These are phyloP conservation scores for Xylariomycetidae sp. DNA, from an alignment of 2,329 filamentous ascomycete genomes.

Conservation along the genomic window DNA sequence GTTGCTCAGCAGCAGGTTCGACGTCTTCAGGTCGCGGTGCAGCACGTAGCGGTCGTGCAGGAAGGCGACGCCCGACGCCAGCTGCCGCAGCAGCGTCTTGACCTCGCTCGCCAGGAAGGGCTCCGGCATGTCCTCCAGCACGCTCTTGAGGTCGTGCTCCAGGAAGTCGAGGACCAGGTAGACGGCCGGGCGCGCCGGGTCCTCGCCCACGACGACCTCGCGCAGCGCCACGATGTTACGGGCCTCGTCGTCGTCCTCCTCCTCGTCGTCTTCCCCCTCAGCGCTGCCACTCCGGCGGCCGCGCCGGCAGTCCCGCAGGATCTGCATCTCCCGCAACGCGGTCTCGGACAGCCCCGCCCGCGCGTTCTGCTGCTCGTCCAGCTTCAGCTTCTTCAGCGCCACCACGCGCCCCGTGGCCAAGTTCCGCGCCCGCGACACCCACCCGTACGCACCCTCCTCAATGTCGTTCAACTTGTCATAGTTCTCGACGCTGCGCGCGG, in stretches of 20 bases:
- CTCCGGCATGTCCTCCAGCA: conserved; percentile 90
- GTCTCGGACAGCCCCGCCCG: conserved; percentile 78
- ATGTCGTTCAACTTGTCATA: conserved; percentile 95
- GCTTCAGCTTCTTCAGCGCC: conserved; percentile 89
- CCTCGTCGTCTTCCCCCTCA: no score
- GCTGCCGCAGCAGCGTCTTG: conserved; percentile 82
- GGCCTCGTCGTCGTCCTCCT: no score
- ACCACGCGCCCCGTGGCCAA: conserved; percentile 71
- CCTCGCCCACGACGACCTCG: conserved; percentile 73
- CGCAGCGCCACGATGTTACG: conserved; percentile 74
- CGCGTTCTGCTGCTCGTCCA: conserved; percentile 57
- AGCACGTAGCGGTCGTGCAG: conserved; percentile 88
- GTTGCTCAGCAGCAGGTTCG: conserved; percentile 91
- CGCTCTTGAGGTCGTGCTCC: conserved; percentile 90
- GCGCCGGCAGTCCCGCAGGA: conserved; percentile 73
- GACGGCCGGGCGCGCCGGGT: conserved; percentile 64
- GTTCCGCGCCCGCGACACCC: conserved; percentile 80
- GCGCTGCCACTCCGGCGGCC: no score
- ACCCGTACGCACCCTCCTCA: conserved; percentile 94
- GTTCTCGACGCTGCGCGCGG: conserved; percentile 71
- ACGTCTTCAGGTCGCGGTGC: conserved; percentile 89
- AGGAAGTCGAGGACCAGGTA: conserved; percentile 96
- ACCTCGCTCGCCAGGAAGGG: conserved; percentile 89
- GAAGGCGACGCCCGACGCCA: conserved; percentile 73
- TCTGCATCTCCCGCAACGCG: conserved; percentile 88